phyloP scores from a whole-genome alignment of 2,329 filamentous ascomycete genomes.

The Paraphaeosphaeria minitans region DNA sequence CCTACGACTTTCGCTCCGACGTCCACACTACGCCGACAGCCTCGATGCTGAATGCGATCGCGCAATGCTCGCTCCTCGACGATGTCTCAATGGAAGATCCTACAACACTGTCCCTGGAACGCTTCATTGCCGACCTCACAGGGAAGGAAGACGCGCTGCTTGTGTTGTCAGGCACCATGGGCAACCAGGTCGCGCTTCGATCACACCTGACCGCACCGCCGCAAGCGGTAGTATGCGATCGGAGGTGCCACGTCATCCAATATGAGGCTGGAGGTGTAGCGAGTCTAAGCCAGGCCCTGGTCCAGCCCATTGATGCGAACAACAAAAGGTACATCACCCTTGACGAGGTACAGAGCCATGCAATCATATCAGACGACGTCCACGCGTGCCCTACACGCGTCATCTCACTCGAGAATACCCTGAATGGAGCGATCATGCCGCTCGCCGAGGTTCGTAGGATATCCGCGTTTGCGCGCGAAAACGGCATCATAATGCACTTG shows the following conservation, averaged over 20 bases:
- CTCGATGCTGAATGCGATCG: slow-evolving; percentile 81
- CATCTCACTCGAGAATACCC: slow-evolving; percentile 84
- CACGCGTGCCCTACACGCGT: slow-evolving; percentile 81
- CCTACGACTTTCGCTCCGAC: slow-evolving; percentile 61
- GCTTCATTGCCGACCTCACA: slow-evolving; percentile 72
- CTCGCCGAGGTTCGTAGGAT: slow-evolving; percentile 73
- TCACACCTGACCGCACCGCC: slow-evolving; percentile 80
- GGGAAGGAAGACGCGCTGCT: slow-evolving; percentile 79
- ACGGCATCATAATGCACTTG: slow-evolving; percentile 72
- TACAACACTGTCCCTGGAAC: slow-evolving; percentile 77
- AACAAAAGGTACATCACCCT: slow-evolving; percentile 78
- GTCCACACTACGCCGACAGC: slow-evolving; percentile 48
- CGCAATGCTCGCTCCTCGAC: slow-evolving; percentile 75
- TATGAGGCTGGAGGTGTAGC: slow-evolving; percentile 74
- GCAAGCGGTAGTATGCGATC: slow-evolving; percentile 78
- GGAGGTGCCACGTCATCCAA: slow-evolving; percentile 75
- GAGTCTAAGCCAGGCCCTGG: slow-evolving; percentile 70
- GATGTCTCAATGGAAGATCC: slow-evolving; percentile 83
- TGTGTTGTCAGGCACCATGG: slow-evolving; percentile 91
- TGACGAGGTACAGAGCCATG: slow-evolving; percentile 72
- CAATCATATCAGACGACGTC: slow-evolving; percentile 70
- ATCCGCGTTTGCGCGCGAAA: slow-evolving; percentile 65
- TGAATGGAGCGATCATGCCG: slow-evolving; percentile 79
- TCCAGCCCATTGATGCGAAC: slow-evolving; percentile 68
- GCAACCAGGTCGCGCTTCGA: slow-evolving; percentile 84